phyloP scores from a whole-genome alignment of 805 yeast genomes.

The Pichia eremophila region DNA sequence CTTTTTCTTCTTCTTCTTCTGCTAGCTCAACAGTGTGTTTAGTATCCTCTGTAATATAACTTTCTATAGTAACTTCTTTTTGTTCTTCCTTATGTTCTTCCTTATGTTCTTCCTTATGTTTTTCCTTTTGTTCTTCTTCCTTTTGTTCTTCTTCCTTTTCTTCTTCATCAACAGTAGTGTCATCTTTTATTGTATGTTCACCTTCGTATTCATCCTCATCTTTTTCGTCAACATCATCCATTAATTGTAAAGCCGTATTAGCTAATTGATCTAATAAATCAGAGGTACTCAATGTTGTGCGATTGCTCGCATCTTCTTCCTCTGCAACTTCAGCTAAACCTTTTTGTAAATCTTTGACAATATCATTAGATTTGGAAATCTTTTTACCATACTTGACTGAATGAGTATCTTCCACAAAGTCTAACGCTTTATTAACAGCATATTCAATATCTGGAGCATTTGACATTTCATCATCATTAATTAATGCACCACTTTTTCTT shows the following conservation, averaged over 20 bases:
- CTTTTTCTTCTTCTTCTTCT: not conserved
- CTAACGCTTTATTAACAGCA: conserved; percentile 40
- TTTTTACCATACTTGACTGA: conserved; percentile 15
- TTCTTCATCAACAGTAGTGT: not conserved
- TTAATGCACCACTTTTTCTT: conserved; percentile 48
- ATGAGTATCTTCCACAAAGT: conserved; percentile 19
- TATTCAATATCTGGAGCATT: conserved; percentile 40
- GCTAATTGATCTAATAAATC: conserved; percentile 11
- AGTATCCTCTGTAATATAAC: too few species aligned
- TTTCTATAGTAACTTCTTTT: not conserved
- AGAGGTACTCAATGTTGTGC: conserved; percentile 7
- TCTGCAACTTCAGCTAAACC: conserved; percentile 11
- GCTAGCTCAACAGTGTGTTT: not conserved
- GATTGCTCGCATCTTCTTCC: conserved; percentile 13
- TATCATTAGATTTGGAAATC: conserved; percentile 10
- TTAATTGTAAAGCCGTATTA: conserved; percentile 9
- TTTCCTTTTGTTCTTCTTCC: conserved; percentile 1
- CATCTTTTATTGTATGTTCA: not conserved
- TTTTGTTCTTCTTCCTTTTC: conserved; percentile 2
- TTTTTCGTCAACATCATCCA: conserved; percentile 15
- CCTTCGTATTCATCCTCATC: conserved; percentile 1
- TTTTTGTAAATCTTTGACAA: conserved; percentile 14
- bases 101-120: not conserved
- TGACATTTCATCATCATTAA: conserved; percentile 39
- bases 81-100: not conserved